A percentile compares a stretch with the other conserved stretches of the same genome.
Evolutionary conservation across 192 early-diverging fungal species (phyloP).

Genomic region (Rhizophagus clarus): DNA sequence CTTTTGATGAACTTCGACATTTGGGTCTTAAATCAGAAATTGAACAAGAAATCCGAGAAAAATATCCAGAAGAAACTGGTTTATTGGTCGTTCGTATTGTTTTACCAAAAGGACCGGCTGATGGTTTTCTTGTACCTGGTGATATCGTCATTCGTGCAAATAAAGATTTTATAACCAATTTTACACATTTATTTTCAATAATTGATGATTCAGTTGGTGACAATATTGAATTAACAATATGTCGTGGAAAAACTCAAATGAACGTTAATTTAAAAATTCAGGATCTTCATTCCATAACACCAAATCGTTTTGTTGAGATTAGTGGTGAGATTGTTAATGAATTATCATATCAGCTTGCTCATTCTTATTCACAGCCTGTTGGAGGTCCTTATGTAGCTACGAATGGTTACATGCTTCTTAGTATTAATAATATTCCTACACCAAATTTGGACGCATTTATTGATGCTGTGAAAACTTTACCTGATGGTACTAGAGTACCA

Average conservation of each 20-base stretch:
- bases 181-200: conserved; percentile 64
- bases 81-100: conserved; percentile 67
- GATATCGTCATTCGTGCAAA: conserved; percentile 74
- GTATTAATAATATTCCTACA: conserved; percentile 67
- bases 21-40: conserved; percentile 68
- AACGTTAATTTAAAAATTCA: conserved; percentile 55
- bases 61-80: conserved; percentile 67
- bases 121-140: conserved; percentile 60
- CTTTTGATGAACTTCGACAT: conserved; percentile 73
- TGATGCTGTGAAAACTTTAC: conserved; percentile 60
- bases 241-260: conserved; percentile 55
- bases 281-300: conserved; percentile 78
- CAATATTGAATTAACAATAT: conserved; percentile 54
- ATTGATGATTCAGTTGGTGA: conserved; percentile 65
- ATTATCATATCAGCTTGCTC: conserved; percentile 77
- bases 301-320: conserved; percentile 80
- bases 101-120: conserved; percentile 72
- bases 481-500: conserved; percentile 61
- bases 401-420: conserved; percentile 67
- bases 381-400: conserved; percentile 82
- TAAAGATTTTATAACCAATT: conserved; percentile 65
- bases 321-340: conserved; percentile 81
- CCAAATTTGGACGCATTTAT: conserved; percentile 69
- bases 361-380: conserved; percentile 68
- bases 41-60: conserved; percentile 63